phyloP scores from a whole-genome alignment of 257 asterid species.

The Solanum habrochaites region DNA sequence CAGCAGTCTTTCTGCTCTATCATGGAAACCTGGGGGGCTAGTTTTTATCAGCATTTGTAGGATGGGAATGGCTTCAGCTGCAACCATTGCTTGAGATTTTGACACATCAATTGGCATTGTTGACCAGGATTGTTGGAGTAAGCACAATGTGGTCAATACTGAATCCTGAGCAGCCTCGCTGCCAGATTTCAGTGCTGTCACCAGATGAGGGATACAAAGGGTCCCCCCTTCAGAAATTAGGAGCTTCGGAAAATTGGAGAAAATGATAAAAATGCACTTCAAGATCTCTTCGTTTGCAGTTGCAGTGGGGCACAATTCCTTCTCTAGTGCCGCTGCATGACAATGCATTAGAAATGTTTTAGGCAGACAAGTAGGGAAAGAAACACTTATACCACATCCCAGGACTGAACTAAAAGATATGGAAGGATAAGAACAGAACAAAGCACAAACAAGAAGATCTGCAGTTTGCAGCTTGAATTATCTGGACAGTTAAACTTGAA shows the following conservation, averaged over 20 bases:
- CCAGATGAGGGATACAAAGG: slow-evolving; percentile 62
- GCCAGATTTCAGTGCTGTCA: slow-evolving; percentile 57
- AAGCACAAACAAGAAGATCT: neutral
- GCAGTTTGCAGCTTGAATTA: neutral
- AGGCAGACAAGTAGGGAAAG: neutral
- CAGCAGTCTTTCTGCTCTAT: slow-evolving; percentile 59
- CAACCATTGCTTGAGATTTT: slow-evolving; percentile 64
- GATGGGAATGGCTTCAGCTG: slow-evolving; percentile 78
- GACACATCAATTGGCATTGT: slow-evolving; percentile 65
- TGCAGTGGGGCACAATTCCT: slow-evolving; percentile 42
- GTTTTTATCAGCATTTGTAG: slow-evolving; percentile 57
- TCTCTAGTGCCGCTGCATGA: slow-evolving; percentile 76
- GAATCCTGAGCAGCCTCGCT: slow-evolving; percentile 65
- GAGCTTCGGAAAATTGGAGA: slow-evolving; percentile 66
- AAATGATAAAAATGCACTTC: slow-evolving; percentile 49
- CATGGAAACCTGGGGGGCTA: slow-evolving; percentile 60
- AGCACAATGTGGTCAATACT: slow-evolving; percentile 43
- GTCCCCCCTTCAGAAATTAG: slow-evolving; percentile 67
- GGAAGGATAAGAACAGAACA: neutral
- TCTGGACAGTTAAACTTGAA: neutral
- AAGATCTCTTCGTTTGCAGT: slow-evolving; percentile 59
- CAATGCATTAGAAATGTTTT: slow-evolving; percentile 2
- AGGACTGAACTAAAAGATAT: neutral
- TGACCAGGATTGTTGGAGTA: slow-evolving; percentile 81
- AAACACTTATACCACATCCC: neutral